These are phyloP conservation scores for Phytophthora sp. DNA, from an alignment of 352 stramenopile species.

Conservation along the genomic window DNA sequence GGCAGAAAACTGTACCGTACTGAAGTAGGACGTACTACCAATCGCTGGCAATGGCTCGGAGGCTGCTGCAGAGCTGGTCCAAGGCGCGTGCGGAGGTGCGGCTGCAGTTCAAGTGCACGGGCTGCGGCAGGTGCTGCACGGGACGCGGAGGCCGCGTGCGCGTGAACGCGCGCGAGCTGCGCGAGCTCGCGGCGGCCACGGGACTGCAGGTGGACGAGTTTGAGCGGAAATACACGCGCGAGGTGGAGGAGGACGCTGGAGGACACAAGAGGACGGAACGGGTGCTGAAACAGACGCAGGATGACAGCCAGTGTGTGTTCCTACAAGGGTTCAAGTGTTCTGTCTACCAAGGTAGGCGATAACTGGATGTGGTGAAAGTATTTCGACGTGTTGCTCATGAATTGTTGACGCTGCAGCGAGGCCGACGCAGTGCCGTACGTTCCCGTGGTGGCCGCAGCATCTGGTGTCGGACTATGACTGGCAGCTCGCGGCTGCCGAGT, in stretches of 20 bases:
- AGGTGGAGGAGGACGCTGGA: constrained; percentile 15
- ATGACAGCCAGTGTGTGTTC: constrained; percentile 74
- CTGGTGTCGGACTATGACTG: constrained; percentile 84
- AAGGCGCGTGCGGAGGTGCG: constrained; percentile 34
- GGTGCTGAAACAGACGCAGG: constrained; percentile 50
- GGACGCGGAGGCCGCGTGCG: constrained; percentile 67
- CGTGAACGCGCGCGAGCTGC: constrained; percentile 68
- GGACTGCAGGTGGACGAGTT: constrained; percentile 41
- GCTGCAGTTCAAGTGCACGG: constrained; percentile 74
- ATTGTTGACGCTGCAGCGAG: constrained; percentile 38
- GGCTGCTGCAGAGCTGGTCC: constrained; percentile 51
- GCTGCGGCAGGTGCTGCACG: constrained; percentile 83
- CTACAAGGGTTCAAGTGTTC: constrained; percentile 69
- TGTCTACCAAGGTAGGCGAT: constrained; percentile 58
- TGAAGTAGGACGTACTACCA: too few relatives aligned
- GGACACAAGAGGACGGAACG: constrained; percentile 34
- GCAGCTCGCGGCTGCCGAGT: constrained; percentile 60
- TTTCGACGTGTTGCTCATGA: background rate
- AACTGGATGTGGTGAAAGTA: background rate
- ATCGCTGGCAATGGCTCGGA: background rate
- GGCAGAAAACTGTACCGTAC: too few relatives aligned
- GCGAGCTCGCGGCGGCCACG: constrained; percentile 44
- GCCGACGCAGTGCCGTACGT: constrained; percentile 82
- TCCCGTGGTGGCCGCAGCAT: constrained; percentile 84
- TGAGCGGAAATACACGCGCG: constrained; percentile 40